Evolutionary conservation across 2,329 filamentous ascomycete genomes (phyloP).

Genomic region (Neonectria coccinea): DNA sequence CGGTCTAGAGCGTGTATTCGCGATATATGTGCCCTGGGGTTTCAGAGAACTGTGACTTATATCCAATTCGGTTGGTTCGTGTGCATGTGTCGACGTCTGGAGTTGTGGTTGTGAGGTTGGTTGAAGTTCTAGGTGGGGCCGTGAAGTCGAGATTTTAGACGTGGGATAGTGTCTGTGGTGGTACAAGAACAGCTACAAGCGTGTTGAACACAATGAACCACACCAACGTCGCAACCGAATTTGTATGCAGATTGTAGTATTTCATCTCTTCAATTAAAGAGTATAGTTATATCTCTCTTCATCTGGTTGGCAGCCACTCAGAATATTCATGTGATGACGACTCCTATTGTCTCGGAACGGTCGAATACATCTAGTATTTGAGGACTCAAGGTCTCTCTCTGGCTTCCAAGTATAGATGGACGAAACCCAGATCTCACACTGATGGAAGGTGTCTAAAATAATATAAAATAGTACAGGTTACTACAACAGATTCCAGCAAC

Average conservation of each 20-base stretch:
- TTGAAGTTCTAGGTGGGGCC: constrained; percentile 48
- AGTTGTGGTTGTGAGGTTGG: constrained; percentile 36
- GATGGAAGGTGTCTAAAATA: neutral
- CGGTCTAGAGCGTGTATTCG: neutral
- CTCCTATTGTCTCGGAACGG: neutral
- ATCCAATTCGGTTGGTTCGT: neutral
- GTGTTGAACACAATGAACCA: neutral
- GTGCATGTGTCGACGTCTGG: constrained; percentile 20
- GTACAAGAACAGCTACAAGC: constrained; percentile 14
- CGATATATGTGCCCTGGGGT: neutral
- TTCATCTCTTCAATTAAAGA: neutral
- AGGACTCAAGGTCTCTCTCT: neutral
- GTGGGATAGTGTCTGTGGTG: constrained; percentile 16
- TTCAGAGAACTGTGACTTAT: neutral
- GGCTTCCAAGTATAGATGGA: neutral
- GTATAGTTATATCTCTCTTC: neutral
- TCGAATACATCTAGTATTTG: neutral
- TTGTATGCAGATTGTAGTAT: neutral
- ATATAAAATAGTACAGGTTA: constrained; percentile 24
- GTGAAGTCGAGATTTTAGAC: constrained; percentile 45
- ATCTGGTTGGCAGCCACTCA: neutral
- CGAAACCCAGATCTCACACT: no score
- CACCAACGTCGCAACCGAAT: no score
- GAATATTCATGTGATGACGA: neutral
- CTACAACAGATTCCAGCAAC: constrained; percentile 10